Conservation (phyloP, 1,284 basidiomycete genomes). For the Tilletiopsis washingtonensis region DNA sequence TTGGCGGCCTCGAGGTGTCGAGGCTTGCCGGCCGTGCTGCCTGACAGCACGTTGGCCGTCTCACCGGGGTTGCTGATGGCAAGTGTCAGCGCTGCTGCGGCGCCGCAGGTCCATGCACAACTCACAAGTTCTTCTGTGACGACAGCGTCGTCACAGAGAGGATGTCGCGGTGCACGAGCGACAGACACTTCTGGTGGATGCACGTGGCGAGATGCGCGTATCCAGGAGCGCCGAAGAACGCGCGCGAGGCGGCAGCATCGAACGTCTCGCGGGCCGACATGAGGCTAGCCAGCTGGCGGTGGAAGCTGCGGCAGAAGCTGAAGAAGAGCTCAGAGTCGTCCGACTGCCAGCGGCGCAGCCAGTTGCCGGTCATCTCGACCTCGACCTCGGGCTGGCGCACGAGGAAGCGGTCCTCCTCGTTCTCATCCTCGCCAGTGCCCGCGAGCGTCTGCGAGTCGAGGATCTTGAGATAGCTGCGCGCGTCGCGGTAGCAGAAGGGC, state of each 20-base stretch:
- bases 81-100: not conserved
- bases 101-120: not conserved
- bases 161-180: conserved; percentile 38
- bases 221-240: conserved; percentile 40
- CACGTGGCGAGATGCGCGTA: conserved; percentile 41
- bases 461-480: conserved; percentile 34
- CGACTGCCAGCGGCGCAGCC: conserved; percentile 43
- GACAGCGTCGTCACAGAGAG: conserved; percentile 41
- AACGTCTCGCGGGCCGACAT: conserved; percentile 18
- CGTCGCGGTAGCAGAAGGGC: conserved; percentile 36
- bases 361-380: conserved; percentile 44
- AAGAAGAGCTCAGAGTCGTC: conserved; percentile 46
- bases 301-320: conserved; percentile 40
- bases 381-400: conserved; percentile 37
- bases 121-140: conserved; percentile 40
- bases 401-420: conserved; percentile 34
- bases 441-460: conserved; percentile 25
- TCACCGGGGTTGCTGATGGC: conserved; percentile 31
- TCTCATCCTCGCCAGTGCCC: conserved; percentile 3
- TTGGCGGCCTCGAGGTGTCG: conserved; percentile 43
- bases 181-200: conserved; percentile 41
- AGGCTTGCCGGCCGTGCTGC: conserved; percentile 40
- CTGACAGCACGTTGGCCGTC: conserved; percentile 41
- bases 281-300: conserved; percentile 34
- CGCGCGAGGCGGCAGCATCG: conserved; percentile 15